Conservation (phyloP, 2,329 filamentous ascomycete species). For the Bisporella sp. region DNA sequence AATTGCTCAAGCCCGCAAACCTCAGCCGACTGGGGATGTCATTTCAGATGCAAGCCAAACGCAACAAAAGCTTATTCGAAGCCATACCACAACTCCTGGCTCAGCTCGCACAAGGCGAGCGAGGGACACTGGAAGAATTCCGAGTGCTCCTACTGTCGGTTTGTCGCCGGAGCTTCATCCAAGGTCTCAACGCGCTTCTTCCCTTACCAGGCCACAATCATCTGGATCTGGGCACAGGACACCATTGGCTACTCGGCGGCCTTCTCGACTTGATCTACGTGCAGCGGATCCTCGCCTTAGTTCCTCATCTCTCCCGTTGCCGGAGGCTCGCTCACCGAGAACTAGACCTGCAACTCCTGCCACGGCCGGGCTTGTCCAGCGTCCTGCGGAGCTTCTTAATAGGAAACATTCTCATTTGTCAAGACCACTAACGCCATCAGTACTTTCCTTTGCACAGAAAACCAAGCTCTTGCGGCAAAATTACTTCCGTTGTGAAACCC, state of each 20-base stretch:
- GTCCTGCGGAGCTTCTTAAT: slow-evolving; percentile 37
- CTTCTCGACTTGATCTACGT: slow-evolving; percentile 22
- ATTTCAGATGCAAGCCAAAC: slow-evolving; percentile 48
- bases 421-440: slow-evolving; percentile 51
- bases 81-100: slow-evolving; percentile 59
- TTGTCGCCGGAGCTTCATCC: slow-evolving; percentile 19
- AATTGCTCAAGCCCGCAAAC: slow-evolving; percentile 74
- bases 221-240: slow-evolving; percentile 16
- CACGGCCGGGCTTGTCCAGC: slow-evolving; percentile 43
- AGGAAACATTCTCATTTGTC: slow-evolving; percentile 55
- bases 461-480: slow-evolving; percentile 69
- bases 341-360: slow-evolving; percentile 51
- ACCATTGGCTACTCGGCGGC: slow-evolving; percentile 18
- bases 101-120: slow-evolving; percentile 35
- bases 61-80: slow-evolving; percentile 53
- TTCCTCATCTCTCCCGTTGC: slow-evolving; percentile 60
- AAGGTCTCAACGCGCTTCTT: slow-evolving; percentile 17
- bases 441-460: slow-evolving; percentile 60
- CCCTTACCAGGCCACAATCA: slow-evolving; percentile 18
- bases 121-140: slow-evolving; percentile 36
- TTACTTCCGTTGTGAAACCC: slow-evolving; percentile 76
- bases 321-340: slow-evolving; percentile 49
- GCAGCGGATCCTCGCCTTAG: slow-evolving; percentile 54
- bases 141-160: slow-evolving; percentile 29
- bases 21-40: slow-evolving; percentile 57